These are phyloP conservation scores for Bathelium albidoporum DNA, from an alignment of 495 filamentous ascomycete genomes.

Conservation along the genomic window DNA sequence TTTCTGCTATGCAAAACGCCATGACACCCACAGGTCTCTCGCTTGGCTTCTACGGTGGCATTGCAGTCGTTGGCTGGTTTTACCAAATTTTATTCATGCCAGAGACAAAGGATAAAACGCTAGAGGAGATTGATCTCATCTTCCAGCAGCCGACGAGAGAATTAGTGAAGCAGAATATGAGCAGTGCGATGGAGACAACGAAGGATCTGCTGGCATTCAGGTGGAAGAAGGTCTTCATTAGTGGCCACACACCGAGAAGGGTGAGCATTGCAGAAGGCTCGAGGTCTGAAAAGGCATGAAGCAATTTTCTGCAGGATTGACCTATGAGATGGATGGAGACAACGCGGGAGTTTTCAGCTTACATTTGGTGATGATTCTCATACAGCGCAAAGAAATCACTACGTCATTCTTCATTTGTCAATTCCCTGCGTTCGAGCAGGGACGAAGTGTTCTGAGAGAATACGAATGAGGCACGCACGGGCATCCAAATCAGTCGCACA, in stretches of 20 bases:
- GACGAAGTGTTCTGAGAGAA: no score
- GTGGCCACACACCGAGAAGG: conserved; percentile 4
- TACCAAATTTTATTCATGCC: conserved; percentile 55
- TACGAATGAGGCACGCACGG: no score
- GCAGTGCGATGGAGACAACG: conserved; percentile 10
- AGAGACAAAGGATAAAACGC: conserved; percentile 53
- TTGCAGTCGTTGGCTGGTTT: conserved; percentile 46
- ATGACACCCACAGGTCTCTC: conserved; percentile 48
- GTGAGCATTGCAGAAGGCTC: conserved; percentile 9
- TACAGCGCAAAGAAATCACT: no score
- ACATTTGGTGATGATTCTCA: no score
- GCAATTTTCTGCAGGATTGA: neutral
- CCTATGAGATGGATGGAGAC: neutral
- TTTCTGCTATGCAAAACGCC: conserved; percentile 45
- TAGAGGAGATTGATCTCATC: conserved; percentile 51
- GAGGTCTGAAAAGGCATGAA: neutral
- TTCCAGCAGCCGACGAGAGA: conserved; percentile 47
- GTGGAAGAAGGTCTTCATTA: conserved; percentile 16
- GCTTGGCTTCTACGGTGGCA: conserved; percentile 52
- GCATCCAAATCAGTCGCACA: no score
- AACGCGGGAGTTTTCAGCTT: no score
- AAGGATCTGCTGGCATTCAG: conserved; percentile 11
- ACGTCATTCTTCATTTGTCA: no score
- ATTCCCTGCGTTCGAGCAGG: no score
- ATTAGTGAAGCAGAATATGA: conserved; percentile 32